Percentiles rank a stretch among this genome's conserved stretches.
These are phyloP conservation scores for Arabidopsis arenosa DNA, from an alignment of 345 rosid genomes.

Conservation along the genomic window DNA sequence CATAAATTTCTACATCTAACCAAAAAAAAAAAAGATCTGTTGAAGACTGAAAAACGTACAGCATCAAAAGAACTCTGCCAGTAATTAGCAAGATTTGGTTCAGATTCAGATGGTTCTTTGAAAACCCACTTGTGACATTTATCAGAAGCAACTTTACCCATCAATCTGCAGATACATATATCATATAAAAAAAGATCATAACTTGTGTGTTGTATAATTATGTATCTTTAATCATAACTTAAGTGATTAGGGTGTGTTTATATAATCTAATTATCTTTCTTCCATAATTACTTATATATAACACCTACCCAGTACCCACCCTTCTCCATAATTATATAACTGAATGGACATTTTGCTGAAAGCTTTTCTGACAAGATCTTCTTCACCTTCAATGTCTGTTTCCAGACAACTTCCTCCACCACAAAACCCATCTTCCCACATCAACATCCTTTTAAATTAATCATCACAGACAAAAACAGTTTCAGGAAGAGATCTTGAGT, in stretches of 20 bases:
- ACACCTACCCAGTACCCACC: constrained; percentile 99
- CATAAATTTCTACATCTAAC: constrained; percentile 45
- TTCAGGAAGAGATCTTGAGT: constrained; percentile 31
- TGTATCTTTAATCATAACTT: background rate
- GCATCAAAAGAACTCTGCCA: constrained; percentile 99
- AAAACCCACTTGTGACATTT: constrained; percentile 99
- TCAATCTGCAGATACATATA: constrained; percentile 61
- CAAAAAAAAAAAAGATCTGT: constrained; percentile 2
- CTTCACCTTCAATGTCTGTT: constrained; percentile 78
- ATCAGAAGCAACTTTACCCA: constrained; percentile 99
- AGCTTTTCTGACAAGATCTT: constrained; percentile 94
- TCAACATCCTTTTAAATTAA: constrained; percentile 75
- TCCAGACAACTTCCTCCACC: constrained; percentile 81
- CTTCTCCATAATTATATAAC: constrained; percentile 99
- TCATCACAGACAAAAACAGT: background rate
- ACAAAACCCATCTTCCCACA: constrained; percentile 99
- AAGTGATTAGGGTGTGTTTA: constrained; percentile 40
- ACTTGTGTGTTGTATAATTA: background rate
- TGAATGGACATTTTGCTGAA: constrained; percentile 99
- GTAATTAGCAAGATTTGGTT: constrained; percentile 91
- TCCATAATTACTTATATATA: constrained; percentile 31
- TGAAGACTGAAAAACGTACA: constrained; percentile 51
- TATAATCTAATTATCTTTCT: constrained; percentile 30
- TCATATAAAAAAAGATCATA: constrained; percentile 29
- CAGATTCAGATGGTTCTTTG: constrained; percentile 95